Evolutionary conservation across 192 early-diverging fungal species (phyloP).

Genomic region (Mortierella claussenii): DNA sequence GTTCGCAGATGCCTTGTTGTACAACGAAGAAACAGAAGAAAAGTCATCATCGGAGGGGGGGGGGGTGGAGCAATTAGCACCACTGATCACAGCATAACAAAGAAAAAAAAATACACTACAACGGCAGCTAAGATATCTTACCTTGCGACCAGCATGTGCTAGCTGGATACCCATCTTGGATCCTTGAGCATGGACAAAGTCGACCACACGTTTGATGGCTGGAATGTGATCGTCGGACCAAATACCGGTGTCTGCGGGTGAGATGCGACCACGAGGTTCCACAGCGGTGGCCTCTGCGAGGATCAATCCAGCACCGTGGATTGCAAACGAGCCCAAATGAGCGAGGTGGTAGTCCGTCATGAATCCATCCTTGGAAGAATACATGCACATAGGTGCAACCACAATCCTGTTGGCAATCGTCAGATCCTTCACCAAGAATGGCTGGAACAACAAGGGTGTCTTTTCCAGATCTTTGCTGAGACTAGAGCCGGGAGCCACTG

Average conservation of each 20-base stretch:
- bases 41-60: too few relatives aligned
- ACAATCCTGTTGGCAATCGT: slow-evolving; percentile 82
- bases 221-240: slow-evolving; percentile 87
- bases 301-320: slow-evolving; percentile 82
- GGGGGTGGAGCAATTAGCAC: not conserved
- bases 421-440: slow-evolving; percentile 71
- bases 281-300: slow-evolving; percentile 86
- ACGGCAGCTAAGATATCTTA: too few relatives aligned
- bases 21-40: too few relatives aligned
- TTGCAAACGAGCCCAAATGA: slow-evolving; percentile 77
- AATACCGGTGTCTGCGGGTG: slow-evolving; percentile 80
- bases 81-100: not conserved
- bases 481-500: slow-evolving; percentile 16
- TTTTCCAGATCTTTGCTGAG: slow-evolving; percentile 2
- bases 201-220: slow-evolving; percentile 65
- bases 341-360: slow-evolving; percentile 73
- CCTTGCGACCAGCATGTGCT: slow-evolving; percentile 87
- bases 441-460: slow-evolving; percentile 66
- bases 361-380: slow-evolving; percentile 69
- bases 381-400: slow-evolving; percentile 90
- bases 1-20: slow-evolving; percentile 6
- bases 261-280: slow-evolving; percentile 79
- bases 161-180: slow-evolving; percentile 78
- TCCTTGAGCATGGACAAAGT: slow-evolving; percentile 73
- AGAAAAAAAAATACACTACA: not conserved